These are phyloP conservation scores for Wickerhamomyces chaumierensis DNA, from an alignment of 805 yeast genomes.

Conservation along the genomic window DNA sequence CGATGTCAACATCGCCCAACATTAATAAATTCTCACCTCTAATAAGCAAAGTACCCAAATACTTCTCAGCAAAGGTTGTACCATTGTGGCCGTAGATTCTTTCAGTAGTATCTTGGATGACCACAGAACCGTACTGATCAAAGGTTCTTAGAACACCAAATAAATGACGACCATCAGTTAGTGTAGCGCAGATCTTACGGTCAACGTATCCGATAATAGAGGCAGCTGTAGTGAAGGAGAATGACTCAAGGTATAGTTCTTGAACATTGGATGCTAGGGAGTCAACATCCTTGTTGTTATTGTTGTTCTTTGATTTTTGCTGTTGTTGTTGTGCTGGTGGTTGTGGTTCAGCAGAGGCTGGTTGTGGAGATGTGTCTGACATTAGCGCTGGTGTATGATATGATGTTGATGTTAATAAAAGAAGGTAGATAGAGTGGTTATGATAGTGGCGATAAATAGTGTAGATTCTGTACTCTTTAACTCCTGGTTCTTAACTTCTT, in stretches of 20 bases:
- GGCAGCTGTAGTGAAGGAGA: slow-evolving; percentile 80
- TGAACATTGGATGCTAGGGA: slow-evolving; percentile 28
- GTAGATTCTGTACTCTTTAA: too few relatives aligned
- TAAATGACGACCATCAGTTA: slow-evolving; percentile 82
- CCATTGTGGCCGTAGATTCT: slow-evolving; percentile 53
- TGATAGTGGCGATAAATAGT: too few relatives aligned
- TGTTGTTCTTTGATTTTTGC: neutral
- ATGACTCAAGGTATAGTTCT: slow-evolving; percentile 64
- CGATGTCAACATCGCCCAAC: slow-evolving; percentile 89
- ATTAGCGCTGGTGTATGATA: too few relatives aligned
- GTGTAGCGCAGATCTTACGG: slow-evolving; percentile 64
- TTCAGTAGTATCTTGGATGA: slow-evolving; percentile 83
- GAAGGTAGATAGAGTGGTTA: too few relatives aligned
- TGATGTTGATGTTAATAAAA: too few relatives aligned
- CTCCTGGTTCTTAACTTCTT: too few relatives aligned
- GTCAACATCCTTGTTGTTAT: slow-evolving; percentile 8
- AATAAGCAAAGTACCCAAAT: slow-evolving; percentile 72
- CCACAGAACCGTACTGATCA: slow-evolving; percentile 87
- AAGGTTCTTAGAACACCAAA: slow-evolving; percentile 89
- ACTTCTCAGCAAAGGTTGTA: slow-evolving; percentile 59
- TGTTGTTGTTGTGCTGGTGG: too few relatives aligned
- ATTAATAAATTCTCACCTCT: slow-evolving; percentile 95
- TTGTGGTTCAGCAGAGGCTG: too few relatives aligned
- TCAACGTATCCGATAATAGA: slow-evolving; percentile 84
- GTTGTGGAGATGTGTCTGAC: too few relatives aligned